These are phyloP conservation scores for Ascoidea rubescens DNA, from an alignment of 805 yeast genomes.

Conservation along the genomic window DNA sequence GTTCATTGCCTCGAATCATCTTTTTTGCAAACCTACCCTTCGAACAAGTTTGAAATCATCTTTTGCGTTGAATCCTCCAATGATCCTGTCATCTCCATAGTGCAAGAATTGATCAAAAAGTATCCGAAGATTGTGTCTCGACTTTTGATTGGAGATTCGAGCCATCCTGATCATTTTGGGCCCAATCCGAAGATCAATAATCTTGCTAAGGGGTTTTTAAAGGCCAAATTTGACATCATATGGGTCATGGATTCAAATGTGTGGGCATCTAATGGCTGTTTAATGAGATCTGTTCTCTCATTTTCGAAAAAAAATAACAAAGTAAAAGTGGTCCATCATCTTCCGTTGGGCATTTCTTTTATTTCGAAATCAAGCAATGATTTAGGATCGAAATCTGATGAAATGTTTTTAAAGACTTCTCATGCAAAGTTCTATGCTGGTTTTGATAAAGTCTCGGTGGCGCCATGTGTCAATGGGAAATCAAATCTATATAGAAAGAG, in stretches of 20 bases:
- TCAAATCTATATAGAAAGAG: conserved; percentile 64
- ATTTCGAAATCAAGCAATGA: conserved; percentile 14
- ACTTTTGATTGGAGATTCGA: conserved; percentile 35
- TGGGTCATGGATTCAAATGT: conserved; percentile 87
- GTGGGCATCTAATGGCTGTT: conserved; percentile 54
- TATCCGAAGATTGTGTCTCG: conserved; percentile 46
- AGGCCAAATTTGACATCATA: conserved; percentile 56
- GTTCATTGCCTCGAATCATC: conserved; percentile 53
- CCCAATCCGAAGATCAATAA: conserved; percentile 87
- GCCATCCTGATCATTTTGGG: conserved; percentile 38
- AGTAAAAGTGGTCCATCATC: conserved; percentile 69
- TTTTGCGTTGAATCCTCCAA: conserved; percentile 55
- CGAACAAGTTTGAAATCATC: conserved; percentile 44
- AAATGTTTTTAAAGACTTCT: conserved; percentile 71
- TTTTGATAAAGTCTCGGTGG: conserved; percentile 57
- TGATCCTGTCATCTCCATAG: conserved; percentile 57
- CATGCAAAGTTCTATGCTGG: conserved; percentile 79
- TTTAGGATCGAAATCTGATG: conserved; percentile 62
- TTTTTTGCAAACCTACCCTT: conserved; percentile 55
- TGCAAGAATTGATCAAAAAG: conserved; percentile 30
- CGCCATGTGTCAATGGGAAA: conserved; percentile 89
- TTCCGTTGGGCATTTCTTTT: conserved; percentile 49
- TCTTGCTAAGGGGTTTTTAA: conserved; percentile 62
- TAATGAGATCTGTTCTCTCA: conserved; percentile 48
- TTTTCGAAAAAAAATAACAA: conserved; percentile 20